Base-by-base conservation (phyloP, 176 grass and related monocot genomes). In the Elymus sibiricus region DNA sequence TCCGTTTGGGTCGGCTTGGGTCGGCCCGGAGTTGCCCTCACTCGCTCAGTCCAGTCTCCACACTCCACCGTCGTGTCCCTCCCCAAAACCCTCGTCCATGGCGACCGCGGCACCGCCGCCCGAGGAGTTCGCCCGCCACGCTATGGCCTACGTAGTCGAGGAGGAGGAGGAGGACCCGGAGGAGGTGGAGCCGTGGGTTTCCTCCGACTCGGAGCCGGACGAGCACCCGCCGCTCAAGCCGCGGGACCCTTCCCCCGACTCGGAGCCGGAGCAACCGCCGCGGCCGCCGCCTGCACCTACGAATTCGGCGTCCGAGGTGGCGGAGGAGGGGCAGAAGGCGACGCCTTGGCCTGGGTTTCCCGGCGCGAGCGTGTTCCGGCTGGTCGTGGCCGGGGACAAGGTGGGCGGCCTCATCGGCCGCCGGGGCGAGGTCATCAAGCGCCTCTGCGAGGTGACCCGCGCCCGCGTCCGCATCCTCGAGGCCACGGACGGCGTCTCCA, bases 331-430 rank as follows among this genome's bases (percentile, higher is more conserved):
- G 29, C 15, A 8, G 22, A 79, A 2, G 24, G 66, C n/a, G 78
- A 74, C 32, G 35, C 82, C 90, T 63, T 97, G 92, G 95, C 95
- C 90, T 5, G 90, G 94, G 63, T 92, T 86, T 88, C 94, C 94
- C 2, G 92, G 95, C 8, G 65, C 70, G 43, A 94, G 81, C 77
- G 88, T 97, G 53, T 97, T 92, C 82, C 84, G 92, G 39, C 53
- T 97, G 77, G 84, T 92, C 62, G 92, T 97, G 46, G 88, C 90
- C 19, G 58, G 84, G 82, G 75, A 87, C 65, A 91, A 91, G 86
- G 90, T 92, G 27, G 86, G 95, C 62, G 74, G 88, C 66, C 84
- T 97, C 82, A 97, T 97, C 24, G 95, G 95, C 13, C 88, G 90
- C 68, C 86, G 84, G 56, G 95, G 95, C 9, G 88, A 94, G 61